A percentile compares a stretch with the other conserved stretches of the same genome.
Conservation (phyloP, 2,329 filamentous ascomycete genomes). For the Beauveria rudraprayagi region DNA sequence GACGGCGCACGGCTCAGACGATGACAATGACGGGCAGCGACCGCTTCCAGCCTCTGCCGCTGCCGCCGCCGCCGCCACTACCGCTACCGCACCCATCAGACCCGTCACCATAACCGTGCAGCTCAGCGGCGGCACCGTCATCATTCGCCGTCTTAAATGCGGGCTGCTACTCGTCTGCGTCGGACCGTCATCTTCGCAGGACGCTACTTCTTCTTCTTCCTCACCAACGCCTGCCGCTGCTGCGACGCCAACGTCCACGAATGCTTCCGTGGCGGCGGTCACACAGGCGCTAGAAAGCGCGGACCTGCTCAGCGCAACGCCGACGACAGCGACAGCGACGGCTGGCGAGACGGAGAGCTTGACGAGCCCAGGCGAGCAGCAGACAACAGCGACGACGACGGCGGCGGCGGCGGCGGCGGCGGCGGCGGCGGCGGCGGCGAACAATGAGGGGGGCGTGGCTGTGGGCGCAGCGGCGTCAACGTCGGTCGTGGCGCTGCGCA, state of each 20-base stretch:
- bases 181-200: constrained; percentile 32
- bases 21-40: constrained; percentile 1
- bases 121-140: constrained; percentile 49
- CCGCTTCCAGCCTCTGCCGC: neutral
- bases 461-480: constrained; percentile 33
- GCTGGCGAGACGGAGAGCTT: constrained; percentile 34
- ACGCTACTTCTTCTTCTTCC: constrained; percentile 1
- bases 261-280: constrained; percentile 17
- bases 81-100: constrained; percentile 19
- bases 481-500: constrained; percentile 43
- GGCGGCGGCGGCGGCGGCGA: constrained; percentile 23
- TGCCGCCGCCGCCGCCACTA: neutral
- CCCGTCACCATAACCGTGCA: constrained; percentile 48
- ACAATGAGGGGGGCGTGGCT: constrained; percentile 12
- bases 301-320: constrained; percentile 19
- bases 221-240: constrained; percentile 14
- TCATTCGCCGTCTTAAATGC: constrained; percentile 49
- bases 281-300: constrained; percentile 19
- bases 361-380: constrained; percentile 34
- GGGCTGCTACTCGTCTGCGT: constrained; percentile 56
- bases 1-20: constrained; percentile 9
- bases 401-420: constrained; percentile 36
- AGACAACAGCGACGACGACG: constrained; percentile 31
- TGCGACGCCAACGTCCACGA: neutral
- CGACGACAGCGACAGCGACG: neutral